phyloP scores from a whole-genome alignment of 2,329 filamentous ascomycete species.

The Escovopsis sp. region DNA sequence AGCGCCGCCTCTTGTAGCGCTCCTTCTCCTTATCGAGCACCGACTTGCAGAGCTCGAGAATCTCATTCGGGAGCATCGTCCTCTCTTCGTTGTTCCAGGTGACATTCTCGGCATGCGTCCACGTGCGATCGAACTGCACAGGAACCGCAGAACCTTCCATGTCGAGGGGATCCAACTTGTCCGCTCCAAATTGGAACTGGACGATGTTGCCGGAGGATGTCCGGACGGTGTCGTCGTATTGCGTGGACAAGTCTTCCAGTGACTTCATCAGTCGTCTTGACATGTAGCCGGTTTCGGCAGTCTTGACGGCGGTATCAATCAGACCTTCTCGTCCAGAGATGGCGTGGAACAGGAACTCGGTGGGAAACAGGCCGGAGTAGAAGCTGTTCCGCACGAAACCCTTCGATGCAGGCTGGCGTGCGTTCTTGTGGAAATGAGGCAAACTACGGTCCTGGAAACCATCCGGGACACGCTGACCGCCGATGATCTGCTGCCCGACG shows the following conservation, averaged over 20 bases:
- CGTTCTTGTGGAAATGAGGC: conserved; percentile 90
- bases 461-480: conserved; percentile 79
- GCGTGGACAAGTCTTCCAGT: conserved; percentile 80
- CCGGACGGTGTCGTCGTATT: conserved; percentile 89
- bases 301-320: conserved; percentile 97
- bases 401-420: conserved; percentile 83
- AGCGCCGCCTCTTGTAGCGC: conserved; percentile 44
- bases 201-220: conserved; percentile 82
- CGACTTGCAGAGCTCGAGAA: conserved; percentile 51
- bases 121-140: conserved; percentile 84
- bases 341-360: conserved; percentile 95
- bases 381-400: conserved; percentile 97
- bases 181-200: conserved; percentile 94
- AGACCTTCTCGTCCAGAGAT: conserved; percentile 97
- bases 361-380: conserved; percentile 78
- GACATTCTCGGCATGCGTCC: conserved; percentile 60
- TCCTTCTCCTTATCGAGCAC: conserved; percentile 54
- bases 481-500: conserved; percentile 96
- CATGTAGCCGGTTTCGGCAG: conserved; percentile 98
- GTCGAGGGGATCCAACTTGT: conserved; percentile 88
- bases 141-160: conserved; percentile 93
- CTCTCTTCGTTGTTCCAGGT: conserved; percentile 69
- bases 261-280: conserved; percentile 96
- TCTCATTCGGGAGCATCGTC: conserved; percentile 60
- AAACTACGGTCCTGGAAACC: conserved; percentile 92